phyloP scores from a whole-genome alignment of 306 rosid genomes.

The Cajanus cajan region DNA sequence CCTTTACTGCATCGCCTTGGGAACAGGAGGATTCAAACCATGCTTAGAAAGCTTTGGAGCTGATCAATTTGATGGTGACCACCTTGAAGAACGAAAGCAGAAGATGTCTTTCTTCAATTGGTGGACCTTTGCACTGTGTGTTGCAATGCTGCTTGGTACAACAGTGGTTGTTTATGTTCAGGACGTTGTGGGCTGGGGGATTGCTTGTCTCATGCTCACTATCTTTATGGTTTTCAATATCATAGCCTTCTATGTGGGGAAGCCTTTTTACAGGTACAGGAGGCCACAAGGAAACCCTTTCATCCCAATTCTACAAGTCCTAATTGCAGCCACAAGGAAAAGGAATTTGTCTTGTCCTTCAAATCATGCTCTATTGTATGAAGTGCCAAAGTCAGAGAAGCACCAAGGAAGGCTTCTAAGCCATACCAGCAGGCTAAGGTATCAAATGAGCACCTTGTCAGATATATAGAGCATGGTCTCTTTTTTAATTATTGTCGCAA shows the following conservation, averaged over 20 bases:
- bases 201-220: conserved; percentile 35
- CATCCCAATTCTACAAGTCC: conserved; percentile 40
- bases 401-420: conserved; percentile 38
- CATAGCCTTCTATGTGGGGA: conserved; percentile 40
- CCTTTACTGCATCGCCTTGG: conserved; percentile 44
- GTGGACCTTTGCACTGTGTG: conserved; percentile 44
- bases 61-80: conserved; percentile 55
- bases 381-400: conserved; percentile 32
- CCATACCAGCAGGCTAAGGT: conserved; percentile 48
- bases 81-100: conserved; percentile 40
- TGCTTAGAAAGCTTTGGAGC: conserved; percentile 60
- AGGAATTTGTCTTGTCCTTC: conserved; percentile 38
- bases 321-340: conserved; percentile 50
- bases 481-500: too few species aligned
- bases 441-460: background rate
- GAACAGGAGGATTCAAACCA: conserved; percentile 54
- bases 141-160: conserved; percentile 39
- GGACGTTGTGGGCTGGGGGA: conserved; percentile 50
- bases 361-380: conserved; percentile 38
- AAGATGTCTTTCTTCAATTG: conserved; percentile 56
- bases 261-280: conserved; percentile 40
- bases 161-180: conserved; percentile 46
- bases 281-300: conserved; percentile 45
- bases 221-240: conserved; percentile 31
- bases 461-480: too few species aligned